Percentiles rank a stretch among this genome's conserved stretches.
Evolutionary conservation across 2,329 filamentous ascomycete genomes (phyloP).

Genomic region (Epicoccum sorghinum): DNA sequence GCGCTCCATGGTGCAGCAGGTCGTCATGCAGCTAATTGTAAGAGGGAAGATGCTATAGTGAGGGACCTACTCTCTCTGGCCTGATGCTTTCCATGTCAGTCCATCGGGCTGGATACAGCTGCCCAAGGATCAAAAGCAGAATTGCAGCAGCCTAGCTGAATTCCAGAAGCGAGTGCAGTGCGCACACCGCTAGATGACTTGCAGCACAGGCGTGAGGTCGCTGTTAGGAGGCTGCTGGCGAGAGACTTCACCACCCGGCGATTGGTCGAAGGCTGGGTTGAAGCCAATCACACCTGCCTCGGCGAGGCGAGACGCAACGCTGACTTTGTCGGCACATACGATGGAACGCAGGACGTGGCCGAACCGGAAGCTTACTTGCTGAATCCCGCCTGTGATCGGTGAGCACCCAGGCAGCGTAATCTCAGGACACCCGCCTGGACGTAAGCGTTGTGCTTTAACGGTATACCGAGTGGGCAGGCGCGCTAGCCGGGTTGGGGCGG

Average conservation of each 20-base stretch:
- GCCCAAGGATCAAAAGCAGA: not conserved
- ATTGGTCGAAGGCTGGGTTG: not conserved
- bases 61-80: not conserved
- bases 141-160: not conserved
- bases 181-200: slow-evolving; percentile 9
- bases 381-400: slow-evolving; percentile 9
- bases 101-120: not conserved
- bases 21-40: slow-evolving; percentile 10
- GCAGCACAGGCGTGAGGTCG: slow-evolving; percentile 3
- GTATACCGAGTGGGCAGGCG: slow-evolving; percentile 1
- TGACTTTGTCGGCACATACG: slow-evolving; percentile 8
- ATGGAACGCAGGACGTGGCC: slow-evolving; percentile 1
- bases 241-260: not conserved
- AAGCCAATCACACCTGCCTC: slow-evolving; percentile 4
- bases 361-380: slow-evolving; percentile 1
- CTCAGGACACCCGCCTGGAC: slow-evolving; percentile 1
- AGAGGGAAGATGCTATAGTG: slow-evolving; percentile 1
- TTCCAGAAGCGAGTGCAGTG: not conserved
- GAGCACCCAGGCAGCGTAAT: slow-evolving; percentile 7
- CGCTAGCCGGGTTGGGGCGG: slow-evolving; percentile 2
- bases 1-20: slow-evolving; percentile 2
- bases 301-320: slow-evolving; percentile 10
- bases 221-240: not conserved
- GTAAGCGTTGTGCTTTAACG: slow-evolving; percentile 1
- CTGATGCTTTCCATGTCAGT: not conserved